Evolutionary conservation across 2,329 filamentous ascomycete species (phyloP).

Genomic region (Ceratocystis destructans): DNA sequence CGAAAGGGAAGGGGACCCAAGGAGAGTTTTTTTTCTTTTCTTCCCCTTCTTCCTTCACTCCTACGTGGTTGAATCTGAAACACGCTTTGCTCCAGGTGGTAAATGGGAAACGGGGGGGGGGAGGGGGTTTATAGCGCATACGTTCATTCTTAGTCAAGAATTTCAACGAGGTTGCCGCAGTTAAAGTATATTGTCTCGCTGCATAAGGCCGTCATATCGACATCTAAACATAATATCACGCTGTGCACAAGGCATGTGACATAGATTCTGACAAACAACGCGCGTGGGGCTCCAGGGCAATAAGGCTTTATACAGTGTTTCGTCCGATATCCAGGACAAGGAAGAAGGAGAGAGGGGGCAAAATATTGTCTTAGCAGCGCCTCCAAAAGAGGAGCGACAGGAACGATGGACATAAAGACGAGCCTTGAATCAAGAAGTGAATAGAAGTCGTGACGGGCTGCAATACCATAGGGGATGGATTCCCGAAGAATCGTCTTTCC

Average conservation of each 20-base stretch:
- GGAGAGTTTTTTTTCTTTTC: background rate
- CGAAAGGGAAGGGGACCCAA: background rate
- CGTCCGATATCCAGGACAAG: slow-evolving; percentile 1
- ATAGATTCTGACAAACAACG: background rate
- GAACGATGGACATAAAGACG: too few species aligned
- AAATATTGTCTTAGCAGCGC: background rate
- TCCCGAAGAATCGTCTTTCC: background rate
- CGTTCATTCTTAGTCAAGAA: background rate
- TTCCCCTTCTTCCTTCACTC: background rate
- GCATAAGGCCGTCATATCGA: background rate
- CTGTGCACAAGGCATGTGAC: background rate
- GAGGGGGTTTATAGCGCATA: background rate
- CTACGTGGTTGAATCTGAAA: slow-evolving; percentile 6
- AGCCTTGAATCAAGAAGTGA: background rate
- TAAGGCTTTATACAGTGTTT: background rate
- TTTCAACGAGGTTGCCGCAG: background rate
- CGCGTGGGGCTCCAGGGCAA: background rate
- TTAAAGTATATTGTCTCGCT: background rate
- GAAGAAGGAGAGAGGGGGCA: background rate
- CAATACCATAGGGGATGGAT: background rate
- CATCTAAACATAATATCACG: background rate
- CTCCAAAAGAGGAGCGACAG: background rate
- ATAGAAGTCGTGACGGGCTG: background rate
- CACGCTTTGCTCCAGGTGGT: background rate
- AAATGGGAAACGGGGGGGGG: background rate